These are phyloP conservation scores for Leccinum fuscescens DNA, from an alignment of 1,284 basidiomycete genomes.

Conservation along the genomic window DNA sequence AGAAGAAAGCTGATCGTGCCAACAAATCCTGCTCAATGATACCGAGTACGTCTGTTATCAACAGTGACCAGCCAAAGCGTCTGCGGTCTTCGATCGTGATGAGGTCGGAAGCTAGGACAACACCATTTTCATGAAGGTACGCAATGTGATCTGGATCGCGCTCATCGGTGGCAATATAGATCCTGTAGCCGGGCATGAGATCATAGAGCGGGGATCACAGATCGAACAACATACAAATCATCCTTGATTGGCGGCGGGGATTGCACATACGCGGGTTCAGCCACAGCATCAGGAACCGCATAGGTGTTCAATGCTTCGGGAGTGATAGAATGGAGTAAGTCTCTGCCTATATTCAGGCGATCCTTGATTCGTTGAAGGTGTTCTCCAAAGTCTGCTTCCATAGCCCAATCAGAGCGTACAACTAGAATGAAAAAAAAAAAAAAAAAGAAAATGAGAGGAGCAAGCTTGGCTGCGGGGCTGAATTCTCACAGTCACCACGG, in stretches of 20 bases:
- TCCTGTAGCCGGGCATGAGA: slow-evolving; percentile 29
- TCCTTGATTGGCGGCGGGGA: slow-evolving; percentile 21
- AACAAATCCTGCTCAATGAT: slow-evolving; percentile 47
- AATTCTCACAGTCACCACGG: slow-evolving; percentile 42
- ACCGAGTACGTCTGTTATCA: slow-evolving; percentile 46
- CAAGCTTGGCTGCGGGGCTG: slow-evolving; percentile 19
- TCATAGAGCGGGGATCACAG: neutral
- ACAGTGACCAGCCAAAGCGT: slow-evolving; percentile 43
- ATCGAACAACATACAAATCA: slow-evolving; percentile 24
- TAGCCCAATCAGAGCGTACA: slow-evolving; percentile 38
- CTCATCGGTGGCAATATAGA: slow-evolving; percentile 52
- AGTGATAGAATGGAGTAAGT: slow-evolving; percentile 26
- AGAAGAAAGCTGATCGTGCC: slow-evolving; percentile 41
- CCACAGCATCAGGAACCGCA: slow-evolving; percentile 26
- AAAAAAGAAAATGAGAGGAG: slow-evolving; percentile 15
- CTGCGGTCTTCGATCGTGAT: slow-evolving; percentile 42
- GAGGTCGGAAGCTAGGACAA: slow-evolving; percentile 40
- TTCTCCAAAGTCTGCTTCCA: slow-evolving; percentile 32
- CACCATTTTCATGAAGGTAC: slow-evolving; percentile 36
- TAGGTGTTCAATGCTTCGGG: slow-evolving; percentile 28
- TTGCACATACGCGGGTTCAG: slow-evolving; percentile 21
- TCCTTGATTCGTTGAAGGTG: slow-evolving; percentile 41
- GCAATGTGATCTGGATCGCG: slow-evolving; percentile 37
- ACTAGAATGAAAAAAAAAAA: slow-evolving; percentile 18
- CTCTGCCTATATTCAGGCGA: slow-evolving; percentile 34